Base-by-base conservation (phyloP, 768 basidiomycete genomes). In the Kwoniella pini region DNA sequence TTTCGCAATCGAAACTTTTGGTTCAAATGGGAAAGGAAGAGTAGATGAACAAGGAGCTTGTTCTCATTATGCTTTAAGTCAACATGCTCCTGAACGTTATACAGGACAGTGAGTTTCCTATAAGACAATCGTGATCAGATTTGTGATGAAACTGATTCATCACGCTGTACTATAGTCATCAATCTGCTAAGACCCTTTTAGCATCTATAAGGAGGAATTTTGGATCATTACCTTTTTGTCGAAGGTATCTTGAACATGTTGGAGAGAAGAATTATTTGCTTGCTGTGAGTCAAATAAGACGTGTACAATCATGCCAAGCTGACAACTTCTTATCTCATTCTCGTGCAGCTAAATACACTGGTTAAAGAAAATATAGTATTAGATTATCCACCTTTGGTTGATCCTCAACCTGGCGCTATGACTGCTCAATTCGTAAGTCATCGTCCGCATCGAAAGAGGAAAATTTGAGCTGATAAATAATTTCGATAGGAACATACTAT, bases 1-100 rank as follows among this genome's bases (percentile, higher is more conserved):
- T 75, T 99, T 91, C 77, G 96, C 96, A 9, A 95, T 99, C 57
- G 96, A 99, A 79, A 99, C 96, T 1, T 99, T 99, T 77, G 96
- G 96, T 11, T 90, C 89, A n/a, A 98, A 95, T 0, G 95, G 96
- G 15, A 83, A 88, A 40, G 96, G 94, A 7, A 83, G 85, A 24
- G 90, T 96, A 21, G 83, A 90, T 15, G 95, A 98, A 71, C 84
- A 83, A 62, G 94, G 94, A 19, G 93, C 93, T 28, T 89, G 87
- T 70, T 97, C 93, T 24, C 96, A 97, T 77, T 99, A 95, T 76
- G 92, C 92, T 11, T 63, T 78, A 57, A 51, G 65, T 22, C 57
- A 58, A 38, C 22, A 65, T 21, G 58, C 71, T 56, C 75, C 77
- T 3, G 74, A 72, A 28, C 58, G 51, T 31, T 75, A 74, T 57